These are phyloP conservation scores for Geotrichum cucujoidarum DNA, from an alignment of 1,139 yeast genomes.

Conservation along the genomic window DNA sequence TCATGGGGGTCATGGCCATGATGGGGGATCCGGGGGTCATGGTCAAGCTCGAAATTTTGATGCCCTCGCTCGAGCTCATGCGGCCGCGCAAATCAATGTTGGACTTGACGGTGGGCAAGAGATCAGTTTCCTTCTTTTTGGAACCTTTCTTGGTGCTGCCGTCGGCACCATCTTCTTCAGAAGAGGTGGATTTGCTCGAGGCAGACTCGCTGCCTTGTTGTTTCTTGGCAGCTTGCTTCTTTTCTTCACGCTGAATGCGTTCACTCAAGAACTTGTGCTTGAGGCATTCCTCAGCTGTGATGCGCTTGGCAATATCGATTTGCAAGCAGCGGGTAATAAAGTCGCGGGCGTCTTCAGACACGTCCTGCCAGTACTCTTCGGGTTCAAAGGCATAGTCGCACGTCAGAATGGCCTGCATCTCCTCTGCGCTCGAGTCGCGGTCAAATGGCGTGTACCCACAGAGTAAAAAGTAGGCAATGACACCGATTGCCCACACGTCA, in stretches of 20 bases:
- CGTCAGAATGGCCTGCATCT: conserved; percentile 53
- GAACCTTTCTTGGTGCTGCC: not conserved
- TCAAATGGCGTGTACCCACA: conserved; percentile 80
- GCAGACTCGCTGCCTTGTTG: conserved; percentile 5
- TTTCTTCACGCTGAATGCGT: conserved; percentile 21
- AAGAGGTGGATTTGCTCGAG: not conserved
- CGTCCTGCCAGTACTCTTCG: conserved; percentile 52
- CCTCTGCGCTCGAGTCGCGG: conserved; percentile 67
- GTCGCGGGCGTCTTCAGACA: conserved; percentile 53
- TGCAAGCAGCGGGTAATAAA: conserved; percentile 55
- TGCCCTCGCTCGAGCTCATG: conserved; percentile 21
- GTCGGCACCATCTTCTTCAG: not conserved
- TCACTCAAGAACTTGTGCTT: conserved; percentile 46
- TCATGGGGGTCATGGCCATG: conserved; percentile 8
- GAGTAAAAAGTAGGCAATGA: conserved; percentile 62
- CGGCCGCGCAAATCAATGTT: conserved; percentile 30
- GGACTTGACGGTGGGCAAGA: conserved; percentile 36
- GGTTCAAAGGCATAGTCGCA: conserved; percentile 62
- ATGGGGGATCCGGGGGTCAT: conserved; percentile 20
- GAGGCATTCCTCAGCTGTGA: conserved; percentile 46
- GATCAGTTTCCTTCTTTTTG: conserved; percentile 30
- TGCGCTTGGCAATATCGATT: conserved; percentile 45
- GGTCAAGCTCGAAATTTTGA: conserved; percentile 16
- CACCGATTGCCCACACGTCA: conserved; percentile 79
- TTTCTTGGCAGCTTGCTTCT: conserved; percentile 1